Evolutionary conservation across 257 asterid species (phyloP).

Genomic region (Ehretia macrophylla): DNA sequence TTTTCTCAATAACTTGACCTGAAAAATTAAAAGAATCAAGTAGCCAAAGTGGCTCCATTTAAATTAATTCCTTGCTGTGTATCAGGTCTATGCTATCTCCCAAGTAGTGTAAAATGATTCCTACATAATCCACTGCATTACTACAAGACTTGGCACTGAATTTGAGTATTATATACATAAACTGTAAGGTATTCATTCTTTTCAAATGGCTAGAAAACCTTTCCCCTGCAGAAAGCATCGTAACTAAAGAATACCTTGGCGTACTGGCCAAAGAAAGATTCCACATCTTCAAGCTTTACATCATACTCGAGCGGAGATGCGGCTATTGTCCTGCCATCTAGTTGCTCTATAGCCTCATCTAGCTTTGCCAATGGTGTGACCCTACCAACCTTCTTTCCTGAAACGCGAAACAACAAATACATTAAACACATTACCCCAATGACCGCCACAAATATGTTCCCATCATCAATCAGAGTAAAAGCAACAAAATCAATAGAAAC

Average conservation of each 20-base stretch:
- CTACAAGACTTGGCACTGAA: no score
- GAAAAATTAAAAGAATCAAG: background rate
- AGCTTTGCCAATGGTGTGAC: constrained; percentile 64
- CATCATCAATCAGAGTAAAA: background rate
- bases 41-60: background rate
- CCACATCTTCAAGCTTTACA: constrained; percentile 75
- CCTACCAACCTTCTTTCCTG: constrained; percentile 81
- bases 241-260: constrained; percentile 46
- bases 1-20: no score
- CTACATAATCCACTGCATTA: no score
- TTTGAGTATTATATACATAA: no score
- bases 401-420: constrained; percentile 7
- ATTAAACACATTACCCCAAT: background rate
- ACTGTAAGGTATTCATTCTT: no score
- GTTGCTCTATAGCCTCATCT: constrained; percentile 80
- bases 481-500: no score
- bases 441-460: background rate
- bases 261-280: constrained; percentile 58
- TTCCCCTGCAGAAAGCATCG: background rate
- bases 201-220: no score
- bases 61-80: no score
- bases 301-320: constrained; percentile 80
- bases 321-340: constrained; percentile 73
- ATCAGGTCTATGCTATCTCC: no score
- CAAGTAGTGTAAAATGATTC: no score